phyloP scores from a whole-genome alignment of 1,284 basidiomycete genomes.

The Irpex sp. region DNA sequence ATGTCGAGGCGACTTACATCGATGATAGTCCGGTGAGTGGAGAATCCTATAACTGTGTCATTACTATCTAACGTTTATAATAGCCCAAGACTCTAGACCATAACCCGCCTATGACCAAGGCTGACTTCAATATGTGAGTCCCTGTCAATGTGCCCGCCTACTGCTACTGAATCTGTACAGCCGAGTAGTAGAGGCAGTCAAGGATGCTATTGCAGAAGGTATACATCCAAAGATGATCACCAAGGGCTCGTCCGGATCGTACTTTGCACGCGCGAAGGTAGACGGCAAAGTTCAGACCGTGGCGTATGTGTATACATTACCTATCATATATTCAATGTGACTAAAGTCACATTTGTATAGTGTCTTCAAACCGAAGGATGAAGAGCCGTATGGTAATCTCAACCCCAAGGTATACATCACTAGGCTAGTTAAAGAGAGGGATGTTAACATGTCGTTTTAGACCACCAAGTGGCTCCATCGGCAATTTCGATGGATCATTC shows the following conservation, averaged over 20 bases:
- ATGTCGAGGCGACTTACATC: constrained; percentile 30
- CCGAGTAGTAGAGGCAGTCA: constrained; percentile 66
- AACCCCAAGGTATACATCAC: constrained; percentile 66
- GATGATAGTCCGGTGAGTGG: constrained; percentile 37
- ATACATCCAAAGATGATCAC: constrained; percentile 87
- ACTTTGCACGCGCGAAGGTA: constrained; percentile 77
- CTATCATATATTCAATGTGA: neutral
- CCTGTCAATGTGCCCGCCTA: neutral
- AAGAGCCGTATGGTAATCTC: constrained; percentile 80
- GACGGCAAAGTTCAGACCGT: constrained; percentile 73
- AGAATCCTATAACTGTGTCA: neutral
- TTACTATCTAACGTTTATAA: neutral
- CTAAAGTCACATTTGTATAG: constrained; percentile 32
- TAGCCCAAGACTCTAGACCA: constrained; percentile 79
- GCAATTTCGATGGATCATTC: constrained; percentile 80
- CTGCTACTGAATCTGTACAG: constrained; percentile 14
- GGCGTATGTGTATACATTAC: constrained; percentile 48
- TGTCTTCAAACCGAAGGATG: constrained; percentile 89
- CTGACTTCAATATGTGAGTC: constrained; percentile 65
- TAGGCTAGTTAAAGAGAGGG: neutral
- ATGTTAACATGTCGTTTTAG: constrained; percentile 31
- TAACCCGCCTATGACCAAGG: constrained; percentile 67
- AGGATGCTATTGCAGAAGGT: constrained; percentile 66
- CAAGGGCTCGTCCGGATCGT: constrained; percentile 84
- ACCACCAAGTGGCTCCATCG: constrained; percentile 91